Base-by-base conservation (phyloP, 192 early-diverging fungal genomes). In the Mortierella antarctica region DNA sequence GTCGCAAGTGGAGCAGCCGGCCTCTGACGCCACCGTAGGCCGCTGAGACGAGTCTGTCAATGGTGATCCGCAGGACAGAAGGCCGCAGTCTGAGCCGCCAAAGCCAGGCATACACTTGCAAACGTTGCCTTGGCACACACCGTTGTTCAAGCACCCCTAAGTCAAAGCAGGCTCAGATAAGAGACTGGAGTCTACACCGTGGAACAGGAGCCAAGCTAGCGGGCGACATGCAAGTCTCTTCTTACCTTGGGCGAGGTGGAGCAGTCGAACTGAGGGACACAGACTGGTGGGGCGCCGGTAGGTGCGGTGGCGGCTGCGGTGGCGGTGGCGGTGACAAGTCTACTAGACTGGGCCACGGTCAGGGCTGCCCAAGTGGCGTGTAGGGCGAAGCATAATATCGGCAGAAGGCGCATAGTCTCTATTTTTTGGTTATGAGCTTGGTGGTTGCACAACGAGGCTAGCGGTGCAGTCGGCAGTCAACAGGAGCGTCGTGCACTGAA, bases 1-100 rank as follows among this genome's bases (percentile, higher is more conserved):
- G 45, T 87, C 87, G 70, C 90, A 91, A 7, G 52, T 23, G 11
- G 69, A 15, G 11, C 76, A 79, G n/a, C 31, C 42, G 9, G 21
- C 11, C 3, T 51, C 56, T 6, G 60, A 12, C 4, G 52, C 14
- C 14, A 70, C 74, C 12, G 76, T 71, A 1, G 65, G 7, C 39
- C 76, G 63, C 45, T 67, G 69, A 12, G 62, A 65, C 13, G 69
- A 53, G 11, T 56, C 76, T 3, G 20, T 71, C 46, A 71, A 23
- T 10, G 68, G 45, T 3, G 76, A 79, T 11, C 76, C 76, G 21
- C 76, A 79, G 6, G 76, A 12, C 45, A 79, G 44, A 23, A 67
- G 69, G 14, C 50, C 6, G n/a, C 76, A 79, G 40, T 79, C 76
- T 15, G 44, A 54, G 13, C 76, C 76, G 41, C 76, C 76, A 31